These are phyloP conservation scores for Venturia pyrina DNA, from an alignment of 2,329 filamentous ascomycete species.

Conservation along the genomic window DNA sequence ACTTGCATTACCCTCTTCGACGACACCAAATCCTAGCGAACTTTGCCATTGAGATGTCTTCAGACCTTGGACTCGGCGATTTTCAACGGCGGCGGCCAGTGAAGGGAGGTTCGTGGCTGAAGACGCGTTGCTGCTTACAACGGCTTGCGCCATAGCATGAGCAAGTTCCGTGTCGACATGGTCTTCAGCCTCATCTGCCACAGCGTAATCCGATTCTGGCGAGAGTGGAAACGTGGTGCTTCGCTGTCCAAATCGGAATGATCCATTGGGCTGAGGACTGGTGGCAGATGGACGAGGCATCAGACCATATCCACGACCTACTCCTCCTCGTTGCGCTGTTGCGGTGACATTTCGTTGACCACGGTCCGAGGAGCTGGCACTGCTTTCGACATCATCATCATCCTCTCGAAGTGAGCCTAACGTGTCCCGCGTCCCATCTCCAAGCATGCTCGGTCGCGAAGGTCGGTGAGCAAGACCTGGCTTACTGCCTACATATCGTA, in stretches of 20 bases:
- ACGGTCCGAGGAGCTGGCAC: constrained; percentile 45
- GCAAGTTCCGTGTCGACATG: constrained; percentile 3
- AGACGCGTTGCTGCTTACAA: constrained; percentile 12
- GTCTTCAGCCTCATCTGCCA: constrained; percentile 11
- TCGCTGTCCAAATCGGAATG: neutral
- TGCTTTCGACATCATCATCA: constrained; percentile 53
- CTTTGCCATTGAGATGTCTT: constrained; percentile 64
- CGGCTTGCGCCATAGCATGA: constrained; percentile 16
- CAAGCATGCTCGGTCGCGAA: constrained; percentile 25
- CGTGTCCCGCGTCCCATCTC: constrained; percentile 10
- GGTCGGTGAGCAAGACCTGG: constrained; percentile 11
- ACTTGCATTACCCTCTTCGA: constrained; percentile 58
- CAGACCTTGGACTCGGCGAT: constrained; percentile 1
- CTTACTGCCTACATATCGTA: constrained; percentile 38
- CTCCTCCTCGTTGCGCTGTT: neutral
- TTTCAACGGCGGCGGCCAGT: neutral
- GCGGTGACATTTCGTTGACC: constrained; percentile 26
- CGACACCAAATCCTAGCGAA: constrained; percentile 53
- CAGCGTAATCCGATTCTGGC: constrained; percentile 12
- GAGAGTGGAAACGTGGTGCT: constrained; percentile 9
- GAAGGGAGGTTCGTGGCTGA: constrained; percentile 1
- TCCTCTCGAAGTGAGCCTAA: constrained; percentile 52
- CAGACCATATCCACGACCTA: neutral
- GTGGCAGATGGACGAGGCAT: constrained; percentile 6
- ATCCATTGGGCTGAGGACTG: constrained; percentile 4